Evolutionary conservation across 148 eudicot genomes (phyloP), one percentile per base, ranked within the genome.

Genomic region (Pharnaceum exiguum): DNA sequence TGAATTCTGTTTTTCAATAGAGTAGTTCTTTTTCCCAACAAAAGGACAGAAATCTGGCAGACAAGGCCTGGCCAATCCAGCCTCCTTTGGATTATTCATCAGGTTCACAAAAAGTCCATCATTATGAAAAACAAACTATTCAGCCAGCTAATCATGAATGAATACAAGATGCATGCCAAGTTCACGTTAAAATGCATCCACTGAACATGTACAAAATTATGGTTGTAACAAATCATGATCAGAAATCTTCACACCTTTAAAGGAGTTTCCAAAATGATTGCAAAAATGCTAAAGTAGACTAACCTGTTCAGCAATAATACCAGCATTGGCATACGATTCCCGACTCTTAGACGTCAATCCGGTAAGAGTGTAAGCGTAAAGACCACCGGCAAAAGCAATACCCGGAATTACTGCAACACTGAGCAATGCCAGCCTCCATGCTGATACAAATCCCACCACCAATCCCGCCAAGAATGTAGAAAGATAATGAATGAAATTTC

Each of bases 331-430:
- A 75, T 94, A 94, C 5, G 99, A 94, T 68, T 94, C 93, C 15
- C 99, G 86, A 39, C 96, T 86, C 70, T 94, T 94, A n/a, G 99
- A 94, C 6, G 99, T 94, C 46, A 94, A 82, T 31, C 99, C 99
- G 2, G 99, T 94, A 45, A 94, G 85, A 26, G 99, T 94, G 55
- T 94, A 89, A 16, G 99, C 96, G 31, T 94, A 94, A 67, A 94
- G 73, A n/a, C 96, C 99, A 0, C 99, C 99, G 0, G 99, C 99
- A 75, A 94, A 94, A 1, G 99, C 99, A 28, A 94, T 94, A 36
- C 99, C 99, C 0, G 99, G 99, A 59, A 94, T 94, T 35, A 94
- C 96, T 27, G 99, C 99, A 49, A 94, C 86, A 60, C 99, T 94
- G 18, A 94, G 89, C 53, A 94, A 83, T 13, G 99, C 99, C 30